Base-by-base conservation (phyloP, 2,329 filamentous ascomycete genomes). In the Cladophialophora immunda region DNA sequence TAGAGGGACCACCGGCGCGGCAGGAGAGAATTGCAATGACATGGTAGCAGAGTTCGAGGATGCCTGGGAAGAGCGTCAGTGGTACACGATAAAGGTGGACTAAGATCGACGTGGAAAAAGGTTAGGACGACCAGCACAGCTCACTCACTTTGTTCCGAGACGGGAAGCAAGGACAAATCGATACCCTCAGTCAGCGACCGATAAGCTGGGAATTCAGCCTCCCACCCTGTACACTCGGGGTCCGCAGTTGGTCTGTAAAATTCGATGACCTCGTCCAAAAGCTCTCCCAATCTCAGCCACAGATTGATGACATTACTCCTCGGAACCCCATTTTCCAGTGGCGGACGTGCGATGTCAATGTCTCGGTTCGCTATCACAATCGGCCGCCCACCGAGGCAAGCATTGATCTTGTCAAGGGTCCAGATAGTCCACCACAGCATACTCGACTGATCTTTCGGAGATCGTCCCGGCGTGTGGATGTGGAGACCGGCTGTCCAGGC, bases 1-100 rank as follows among this genome's bases (percentile, higher is more conserved):
- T 83, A 2, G 81, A 81, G 36, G 81, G 79, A 52, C 84, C 81
- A 15, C 78, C 80, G 34, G 83, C 83, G 50, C 85, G 84, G 73
- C 86, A 85, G 2, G 85, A 86, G 1, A 86, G 78, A 71, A 88
- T 86, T 38, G 83, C 84, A 59, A 86, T 83, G 25, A 83, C 81
- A 71, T 87, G 83, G 66, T 87, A 87, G 73, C 84, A 86, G 2
- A 87, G 74, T 64, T 87, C 86, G 7, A 87, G 75, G 5, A 86
- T 78, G 15, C 80, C 82, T 83, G n/a, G 15, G 15, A n/a, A 55
- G 41, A 30, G 2, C 8, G 54, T 56, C 36, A 54, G 47, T 36
- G 29, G 59, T 27, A 22, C 8, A 25, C n/a, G 29, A 34, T 22
- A 4, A 36, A n/a, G n/a, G 27, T 4, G n/a, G 54, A 22, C 5